These are phyloP conservation scores for Nothopassalora personata DNA, from an alignment of 2,329 filamentous ascomycete species.

Conservation along the genomic window DNA sequence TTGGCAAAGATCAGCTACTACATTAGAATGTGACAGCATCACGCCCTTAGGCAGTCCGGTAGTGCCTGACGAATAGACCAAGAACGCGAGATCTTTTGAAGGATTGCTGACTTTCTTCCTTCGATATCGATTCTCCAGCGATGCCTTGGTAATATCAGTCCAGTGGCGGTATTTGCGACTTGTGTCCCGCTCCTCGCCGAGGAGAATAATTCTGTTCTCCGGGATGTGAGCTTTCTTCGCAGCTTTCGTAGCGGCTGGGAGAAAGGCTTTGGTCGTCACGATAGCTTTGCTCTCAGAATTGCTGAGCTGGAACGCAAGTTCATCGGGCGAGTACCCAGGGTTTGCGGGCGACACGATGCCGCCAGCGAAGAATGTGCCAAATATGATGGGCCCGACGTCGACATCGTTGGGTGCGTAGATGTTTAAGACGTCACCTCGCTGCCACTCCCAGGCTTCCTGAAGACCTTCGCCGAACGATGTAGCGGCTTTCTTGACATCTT, in stretches of 20 bases:
- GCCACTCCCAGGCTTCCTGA: conserved; percentile 68
- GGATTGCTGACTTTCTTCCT: conserved; percentile 56
- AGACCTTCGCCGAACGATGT: conserved; percentile 76
- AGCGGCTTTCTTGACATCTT: conserved; percentile 59
- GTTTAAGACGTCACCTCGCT: conserved; percentile 75
- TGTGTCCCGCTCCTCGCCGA: conserved; percentile 64
- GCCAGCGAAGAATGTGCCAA: conserved; percentile 73
- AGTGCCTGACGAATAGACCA: conserved; percentile 86
- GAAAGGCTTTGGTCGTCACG: conserved; percentile 63
- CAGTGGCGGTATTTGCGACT: conserved; percentile 62
- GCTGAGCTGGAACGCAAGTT: conserved; percentile 77
- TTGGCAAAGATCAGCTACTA: conserved; percentile 63
- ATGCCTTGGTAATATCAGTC: conserved; percentile 59
- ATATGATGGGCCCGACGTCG: conserved; percentile 60
- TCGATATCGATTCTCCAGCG: conserved; percentile 53
- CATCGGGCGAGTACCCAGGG: conserved; percentile 75
- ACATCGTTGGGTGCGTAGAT: conserved; percentile 83
- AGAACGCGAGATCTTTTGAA: conserved; percentile 67
- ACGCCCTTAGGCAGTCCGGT: conserved; percentile 91
- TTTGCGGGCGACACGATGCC: conserved; percentile 81
- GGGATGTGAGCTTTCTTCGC: conserved; percentile 64
- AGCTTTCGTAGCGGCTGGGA: conserved; percentile 62
- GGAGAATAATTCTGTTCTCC: conserved; percentile 64
- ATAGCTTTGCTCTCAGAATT: conserved; percentile 71
- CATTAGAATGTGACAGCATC: conserved; percentile 76